Percentiles rank a stretch among this genome's conserved stretches.
phyloP scores from a whole-genome alignment of 1,284 basidiomycete species.

The Ganoderma lucidum region DNA sequence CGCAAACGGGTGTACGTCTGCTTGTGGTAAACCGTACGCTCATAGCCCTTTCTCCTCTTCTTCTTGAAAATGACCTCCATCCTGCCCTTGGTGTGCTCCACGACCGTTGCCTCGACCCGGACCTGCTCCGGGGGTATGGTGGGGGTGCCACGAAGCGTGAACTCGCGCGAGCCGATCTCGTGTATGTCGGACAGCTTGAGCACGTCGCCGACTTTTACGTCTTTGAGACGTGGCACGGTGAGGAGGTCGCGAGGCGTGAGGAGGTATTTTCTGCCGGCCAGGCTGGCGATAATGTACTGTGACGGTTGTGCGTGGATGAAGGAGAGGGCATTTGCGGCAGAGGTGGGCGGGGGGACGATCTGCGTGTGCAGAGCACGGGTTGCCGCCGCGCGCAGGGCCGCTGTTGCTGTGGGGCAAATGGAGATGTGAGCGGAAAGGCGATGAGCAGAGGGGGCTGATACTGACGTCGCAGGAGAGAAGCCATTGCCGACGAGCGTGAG shows the following conservation, averaged over 20 bases:
- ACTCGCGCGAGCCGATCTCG: conserved; percentile 95
- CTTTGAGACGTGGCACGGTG: conserved; percentile 89
- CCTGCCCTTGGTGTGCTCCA: conserved; percentile 95
- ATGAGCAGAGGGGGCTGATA: conserved; percentile 35
- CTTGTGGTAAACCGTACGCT: conserved; percentile 86
- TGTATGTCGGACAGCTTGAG: conserved; percentile 88
- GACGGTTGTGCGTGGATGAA: conserved; percentile 82
- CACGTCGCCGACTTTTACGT: conserved; percentile 85
- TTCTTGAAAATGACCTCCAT: conserved; percentile 95
- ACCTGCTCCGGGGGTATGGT: conserved; percentile 68
- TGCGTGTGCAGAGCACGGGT: conserved; percentile 43
- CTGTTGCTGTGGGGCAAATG: conserved; percentile 25
- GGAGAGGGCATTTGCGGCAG: conserved; percentile 61
- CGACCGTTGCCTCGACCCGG: conserved; percentile 85
- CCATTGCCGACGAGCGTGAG: conserved; percentile 38
- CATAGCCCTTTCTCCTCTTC: conserved; percentile 97
- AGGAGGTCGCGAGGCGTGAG: conserved; percentile 90
- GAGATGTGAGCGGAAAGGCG: conserved; percentile 17
- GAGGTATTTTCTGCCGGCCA: conserved; percentile 89
- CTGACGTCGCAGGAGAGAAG: conserved; percentile 42
- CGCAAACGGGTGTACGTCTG: conserved; percentile 93
- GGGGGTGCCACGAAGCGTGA: conserved; percentile 84
- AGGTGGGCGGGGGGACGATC: conserved; percentile 34
- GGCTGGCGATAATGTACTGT: conserved; percentile 91
- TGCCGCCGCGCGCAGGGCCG: conserved; percentile 37